Conservation (phyloP, 2,329 filamentous ascomycete genomes). For the Geosmithia flava region DNA sequence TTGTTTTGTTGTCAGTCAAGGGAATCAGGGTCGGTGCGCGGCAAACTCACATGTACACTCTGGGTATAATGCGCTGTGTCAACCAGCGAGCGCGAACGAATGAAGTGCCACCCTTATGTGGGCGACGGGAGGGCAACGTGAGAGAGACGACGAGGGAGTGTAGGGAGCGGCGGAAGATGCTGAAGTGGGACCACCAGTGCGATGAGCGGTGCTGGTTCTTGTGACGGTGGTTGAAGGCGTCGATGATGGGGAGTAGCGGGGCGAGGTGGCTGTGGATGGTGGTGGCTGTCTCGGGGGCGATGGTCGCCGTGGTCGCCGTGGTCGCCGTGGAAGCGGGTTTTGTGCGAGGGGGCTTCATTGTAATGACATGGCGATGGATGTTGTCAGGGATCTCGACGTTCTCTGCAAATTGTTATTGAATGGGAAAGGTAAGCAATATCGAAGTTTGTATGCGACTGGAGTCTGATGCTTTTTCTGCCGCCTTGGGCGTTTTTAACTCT, state of each 20-base stretch:
- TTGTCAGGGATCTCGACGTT: neutral
- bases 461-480: no score
- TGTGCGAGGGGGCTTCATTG: neutral
- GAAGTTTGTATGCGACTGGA: no score
- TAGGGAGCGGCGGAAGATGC: conserved; percentile 56
- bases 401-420: no score
- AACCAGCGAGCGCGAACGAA: conserved; percentile 15
- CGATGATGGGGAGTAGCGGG: conserved; percentile 42
- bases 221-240: conserved; percentile 70
- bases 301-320: neutral
- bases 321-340: neutral
- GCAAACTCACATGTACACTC: conserved; percentile 20
- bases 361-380: neutral
- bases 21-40: neutral
- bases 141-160: conserved; percentile 34
- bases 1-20: neutral
- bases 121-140: conserved; percentile 3
- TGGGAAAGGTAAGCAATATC: no score
- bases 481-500: no score
- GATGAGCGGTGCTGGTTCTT: conserved; percentile 78
- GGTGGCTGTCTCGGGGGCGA: neutral
- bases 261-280: conserved; percentile 17
- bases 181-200: conserved; percentile 70
- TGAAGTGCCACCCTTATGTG: neutral
- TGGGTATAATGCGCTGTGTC: conserved; percentile 15